These are phyloP conservation scores for Bonia amplexicaulis DNA, from an alignment of 176 grass and related monocot genomes.

Conservation along the genomic window DNA sequence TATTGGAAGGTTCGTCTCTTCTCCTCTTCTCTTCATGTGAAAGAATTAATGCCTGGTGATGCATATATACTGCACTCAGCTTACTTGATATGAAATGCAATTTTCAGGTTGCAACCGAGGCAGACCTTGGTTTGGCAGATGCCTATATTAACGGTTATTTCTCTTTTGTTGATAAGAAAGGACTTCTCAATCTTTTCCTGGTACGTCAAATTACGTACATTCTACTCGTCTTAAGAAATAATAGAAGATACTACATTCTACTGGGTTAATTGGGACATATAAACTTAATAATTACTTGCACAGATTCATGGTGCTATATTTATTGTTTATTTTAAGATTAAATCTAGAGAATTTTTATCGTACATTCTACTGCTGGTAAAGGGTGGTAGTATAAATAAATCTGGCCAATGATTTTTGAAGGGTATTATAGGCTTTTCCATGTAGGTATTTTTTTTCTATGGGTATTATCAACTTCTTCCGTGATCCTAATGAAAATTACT, in stretches of 20 bases:
- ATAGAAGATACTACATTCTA: neutral
- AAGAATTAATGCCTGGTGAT: neutral
- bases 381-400: too few relatives aligned
- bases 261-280: neutral
- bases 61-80: neutral
- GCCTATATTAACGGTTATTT: slow-evolving; percentile 79
- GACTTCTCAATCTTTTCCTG: slow-evolving; percentile 81
- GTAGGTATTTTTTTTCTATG: too few relatives aligned
- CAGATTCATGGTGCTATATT: too few relatives aligned
- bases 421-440: too few relatives aligned
- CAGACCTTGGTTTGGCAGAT: slow-evolving; percentile 79
- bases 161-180: slow-evolving; percentile 73
- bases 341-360: too few relatives aligned
- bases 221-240: too few relatives aligned
- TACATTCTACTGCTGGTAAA: too few relatives aligned
- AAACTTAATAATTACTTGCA: too few relatives aligned
- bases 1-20: slow-evolving; percentile 72
- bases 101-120: slow-evolving; percentile 70
- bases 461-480: too few relatives aligned
- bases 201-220: slow-evolving; percentile 18
- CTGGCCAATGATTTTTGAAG: too few relatives aligned
- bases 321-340: neutral
- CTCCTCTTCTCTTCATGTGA: neutral
- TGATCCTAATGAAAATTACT: too few relatives aligned
- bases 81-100: neutral